Evolutionary conservation across 2,329 filamentous ascomycete genomes (phyloP), one percentile per base, ranked within the genome.

Genomic region (Pezizomycotina sp.): DNA sequence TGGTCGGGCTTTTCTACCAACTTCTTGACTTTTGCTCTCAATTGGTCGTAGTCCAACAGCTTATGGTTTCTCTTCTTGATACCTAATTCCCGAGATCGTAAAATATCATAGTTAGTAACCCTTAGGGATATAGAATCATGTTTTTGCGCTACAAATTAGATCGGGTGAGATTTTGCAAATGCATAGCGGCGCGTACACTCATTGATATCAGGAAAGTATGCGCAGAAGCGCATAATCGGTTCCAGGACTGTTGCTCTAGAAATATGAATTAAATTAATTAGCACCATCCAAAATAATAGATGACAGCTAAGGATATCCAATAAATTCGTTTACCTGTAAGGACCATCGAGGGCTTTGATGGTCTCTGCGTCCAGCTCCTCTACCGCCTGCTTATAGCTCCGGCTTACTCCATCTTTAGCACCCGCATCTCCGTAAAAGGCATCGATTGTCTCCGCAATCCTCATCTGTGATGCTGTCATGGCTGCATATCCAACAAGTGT

Each of bases 11-110:
- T 95, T 60, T 98, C 91, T 34, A 81, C 82, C 24, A 98, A 72
- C 58, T 83, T 86, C 69, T 93, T 93, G 53, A 98, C 89, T 58
- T 89, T 92, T 48, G 83, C 82, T 46, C 89, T 80, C 60, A 95
- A 75, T 12, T 84, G 74, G 58, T 98, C 89, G 64, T 98, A 98
- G 62, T 98, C 91, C 50, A 95, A 79, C 38, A 95, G 77, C 61
- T 98, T 98, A 69, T 98, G 80, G 53, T 91, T 79, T 53, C 91
- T 81, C 64, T 98, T 98, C 64, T 95, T 98, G 61, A 98, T 93
- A 60, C 72, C 72, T 77, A 48, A 3, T 8, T 18, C 12, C 16
- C 12, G 4, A 2, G n/a, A 20, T 34, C 7, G 16, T 9, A 14
- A 20, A 6, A 5, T 10, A 7, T 15, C 19, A 9, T 15, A 5